Evolutionary conservation across 2,329 filamentous ascomycete species (phyloP), one percentile per base, ranked within the genome.

Genomic region (Phoma sp.): DNA sequence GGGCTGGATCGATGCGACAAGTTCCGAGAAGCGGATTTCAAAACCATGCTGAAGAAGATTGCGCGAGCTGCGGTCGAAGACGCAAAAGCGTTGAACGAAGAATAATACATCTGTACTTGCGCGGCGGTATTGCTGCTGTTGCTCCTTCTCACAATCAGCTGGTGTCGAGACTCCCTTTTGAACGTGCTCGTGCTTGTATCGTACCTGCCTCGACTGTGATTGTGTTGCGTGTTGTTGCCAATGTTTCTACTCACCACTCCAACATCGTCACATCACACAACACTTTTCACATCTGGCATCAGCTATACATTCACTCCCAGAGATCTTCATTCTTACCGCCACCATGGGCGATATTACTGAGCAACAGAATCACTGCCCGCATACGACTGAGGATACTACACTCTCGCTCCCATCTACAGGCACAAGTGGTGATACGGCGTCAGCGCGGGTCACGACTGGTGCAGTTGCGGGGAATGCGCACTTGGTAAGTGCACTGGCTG

Each of bases 11-110:
- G 87, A 33, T 96, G 92, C 91, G 90, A 92, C 62, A 85, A 83
- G 71, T 98, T 91, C 74, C 82, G 94, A 13, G 95, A 98, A 79
- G 90, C 89, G 2, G 92, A 96, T 62, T 88, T 92, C 80, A 89
- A 92, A 77, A 84, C 83, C 6, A 79, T 95, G 65, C 76, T 99
- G 74, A 99, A 99, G 83, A 92, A 89, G 78, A 88, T 94, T 76
- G 90, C 91, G 2, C 84, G 93, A 68, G 85, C 87, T 36, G 91
- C 88, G 0, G 93, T 98, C 24, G 84, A 84, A 48, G 88, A 91
- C 80, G 83, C 85, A 36, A 86, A 82, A 70, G 69, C 64, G 29
- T 64, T 84, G 61, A 74, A 80, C 54, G 68, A 74, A 33, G 69
- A 73, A 38, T 54, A 56, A 52, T 67, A 43, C 57, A 22, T 12